phyloP scores from a whole-genome alignment of 768 basidiomycete species.

The Suillus discolor region DNA sequence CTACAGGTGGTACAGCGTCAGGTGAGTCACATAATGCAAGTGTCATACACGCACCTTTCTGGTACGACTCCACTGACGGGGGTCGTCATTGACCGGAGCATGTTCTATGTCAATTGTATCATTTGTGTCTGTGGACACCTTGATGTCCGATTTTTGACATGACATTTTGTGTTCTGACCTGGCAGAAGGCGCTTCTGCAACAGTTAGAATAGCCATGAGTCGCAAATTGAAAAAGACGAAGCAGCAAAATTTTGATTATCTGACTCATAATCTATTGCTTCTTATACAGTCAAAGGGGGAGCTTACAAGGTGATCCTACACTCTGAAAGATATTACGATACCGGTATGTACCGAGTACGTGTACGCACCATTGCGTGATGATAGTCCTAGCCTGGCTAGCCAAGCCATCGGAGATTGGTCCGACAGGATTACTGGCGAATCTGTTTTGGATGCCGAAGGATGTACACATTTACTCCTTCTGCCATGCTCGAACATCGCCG shows the following conservation, averaged over 20 bases:
- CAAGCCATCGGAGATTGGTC: neutral
- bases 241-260: neutral
- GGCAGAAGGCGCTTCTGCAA: neutral
- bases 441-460: neutral
- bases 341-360: neutral
- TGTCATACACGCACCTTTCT: slow-evolving; percentile 49
- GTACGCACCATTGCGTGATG: neutral
- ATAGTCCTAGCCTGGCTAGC: neutral
- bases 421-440: neutral
- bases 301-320: neutral
- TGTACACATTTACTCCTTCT: neutral
- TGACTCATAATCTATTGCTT: neutral
- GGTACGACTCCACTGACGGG: slow-evolving; percentile 55
- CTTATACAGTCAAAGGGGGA: slow-evolving; percentile 1
- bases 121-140: neutral
- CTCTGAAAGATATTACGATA: neutral
- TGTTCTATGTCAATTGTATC: slow-evolving; percentile 36
- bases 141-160: neutral
- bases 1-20: slow-evolving; percentile 15
- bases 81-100: slow-evolving; percentile 57
- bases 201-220: neutral
- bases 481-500: neutral
- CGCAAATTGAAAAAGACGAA: neutral
- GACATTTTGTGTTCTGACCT: neutral
- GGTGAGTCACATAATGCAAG: neutral